Conservation (phyloP, 164 flowering plant species). For the Chimonanthus salicifolius region DNA sequence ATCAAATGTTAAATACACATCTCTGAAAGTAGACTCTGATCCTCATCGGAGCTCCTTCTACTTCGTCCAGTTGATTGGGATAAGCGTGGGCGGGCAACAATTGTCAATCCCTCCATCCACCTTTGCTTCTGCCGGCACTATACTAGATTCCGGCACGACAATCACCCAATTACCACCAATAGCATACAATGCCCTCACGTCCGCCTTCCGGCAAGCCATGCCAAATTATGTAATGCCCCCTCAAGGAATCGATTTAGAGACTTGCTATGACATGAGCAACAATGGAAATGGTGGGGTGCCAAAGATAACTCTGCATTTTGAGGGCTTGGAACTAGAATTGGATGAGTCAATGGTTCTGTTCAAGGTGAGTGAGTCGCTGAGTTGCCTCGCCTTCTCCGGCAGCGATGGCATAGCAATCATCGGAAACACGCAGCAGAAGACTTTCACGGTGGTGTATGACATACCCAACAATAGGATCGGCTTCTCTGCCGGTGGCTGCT, state of each 20-base stretch:
- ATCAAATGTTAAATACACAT: constrained; percentile 23
- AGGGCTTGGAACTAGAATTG: constrained; percentile 10
- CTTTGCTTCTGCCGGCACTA: constrained; percentile 12
- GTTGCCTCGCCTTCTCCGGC: constrained; percentile 29
- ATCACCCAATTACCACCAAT: constrained; percentile 31
- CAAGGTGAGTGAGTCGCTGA: not conserved
- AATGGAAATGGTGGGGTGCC: constrained; percentile 1
- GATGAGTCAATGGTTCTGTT: constrained; percentile 12
- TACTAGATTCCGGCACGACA: constrained; percentile 48
- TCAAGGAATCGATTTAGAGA: constrained; percentile 1
- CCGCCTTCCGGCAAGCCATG: constrained; percentile 23
- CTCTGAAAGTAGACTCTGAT: constrained; percentile 13
- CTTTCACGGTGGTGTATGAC: constrained; percentile 25
- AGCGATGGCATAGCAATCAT: constrained; percentile 18
- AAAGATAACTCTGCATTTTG: constrained; percentile 17
- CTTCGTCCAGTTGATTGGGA: constrained; percentile 12
- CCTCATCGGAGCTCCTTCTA: constrained; percentile 22
- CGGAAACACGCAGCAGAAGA: constrained; percentile 28
- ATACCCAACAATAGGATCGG: constrained; percentile 27
- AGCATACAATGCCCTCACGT: constrained; percentile 29
- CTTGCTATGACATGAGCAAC: constrained; percentile 9
- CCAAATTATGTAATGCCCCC: constrained; percentile 13
- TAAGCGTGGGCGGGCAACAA: constrained; percentile 5
- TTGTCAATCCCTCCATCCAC: not conserved
- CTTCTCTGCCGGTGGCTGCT: constrained; percentile 22